Base-by-base conservation (phyloP, 805 yeast species). In the Torulaspora gathmanii region DNA sequence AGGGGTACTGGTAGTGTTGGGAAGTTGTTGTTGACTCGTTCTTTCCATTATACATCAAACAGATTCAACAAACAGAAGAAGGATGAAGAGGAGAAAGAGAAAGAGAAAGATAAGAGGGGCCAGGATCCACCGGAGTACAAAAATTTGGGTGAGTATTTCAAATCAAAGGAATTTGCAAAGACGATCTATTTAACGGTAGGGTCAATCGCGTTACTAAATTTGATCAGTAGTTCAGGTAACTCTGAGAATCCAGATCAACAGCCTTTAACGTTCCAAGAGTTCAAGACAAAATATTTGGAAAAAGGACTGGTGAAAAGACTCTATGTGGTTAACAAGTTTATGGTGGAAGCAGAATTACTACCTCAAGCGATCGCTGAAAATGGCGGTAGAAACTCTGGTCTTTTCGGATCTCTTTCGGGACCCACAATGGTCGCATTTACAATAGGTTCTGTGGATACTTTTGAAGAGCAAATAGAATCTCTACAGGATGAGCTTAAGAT, bases 401-500 rank as follows among this genome's bases (percentile, higher is more conserved):
- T 37, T 40, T 48, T 45, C 15, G 53, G 46, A 12, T 39, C 40
- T 40, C 31, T 39, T 16, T 49, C 39, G 37, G 48, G 57, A 26
- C 56, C 55, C 70, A 51, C 80, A 5, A 68, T 75, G 8, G 84
- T 83, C 7, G 74, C 75, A 2, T 90, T 90, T 70, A 83, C 95
- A 11, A 87, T 90, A 57, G 96, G 97, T 3, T 86, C 95, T 0
- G 81, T 88, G 5, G 90, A 86, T 52, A 72, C 79, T 17, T 86
- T 90, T 58, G 97, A 90, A 67, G 86, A 86, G 44, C 89, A 86
- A 56, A 72, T 90, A 72, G 83, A 79, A 47, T 74, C 73, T 35
- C 74, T 83, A 10, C 95, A 89, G 67, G 84, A 83, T 54, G 73
- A 73, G 40, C 72, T 84, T 51, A 76, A 79, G 12, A 81, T 87